Percentiles rank a stretch among this genome's conserved stretches.
Evolutionary conservation across 192 early-diverging fungal species (phyloP).

Genomic region (Mortierella antarctica): DNA sequence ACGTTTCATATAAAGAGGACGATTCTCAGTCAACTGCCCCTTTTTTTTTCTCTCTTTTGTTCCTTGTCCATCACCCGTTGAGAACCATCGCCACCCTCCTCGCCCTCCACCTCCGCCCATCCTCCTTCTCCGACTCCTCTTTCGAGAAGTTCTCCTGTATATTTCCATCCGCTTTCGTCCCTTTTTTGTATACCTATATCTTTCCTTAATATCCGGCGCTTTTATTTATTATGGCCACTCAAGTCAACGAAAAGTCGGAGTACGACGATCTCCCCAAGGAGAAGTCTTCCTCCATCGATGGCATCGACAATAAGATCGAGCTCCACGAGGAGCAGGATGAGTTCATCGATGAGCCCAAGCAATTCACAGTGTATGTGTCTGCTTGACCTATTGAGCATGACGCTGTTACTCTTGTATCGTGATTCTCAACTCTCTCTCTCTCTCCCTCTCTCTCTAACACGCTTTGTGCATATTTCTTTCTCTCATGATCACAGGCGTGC

Average conservation of each 20-base stretch:
- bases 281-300: neutral
- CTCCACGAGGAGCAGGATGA: conserved; percentile 7
- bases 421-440: neutral
- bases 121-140: neutral
- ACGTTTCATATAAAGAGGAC: conserved; percentile 14
- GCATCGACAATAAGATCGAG: neutral
- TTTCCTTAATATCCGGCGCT: neutral
- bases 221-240: neutral
- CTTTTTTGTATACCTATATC: neutral
- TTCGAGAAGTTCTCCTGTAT: neutral
- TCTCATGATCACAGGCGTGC: conserved; percentile 55
- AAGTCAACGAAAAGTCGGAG: neutral
- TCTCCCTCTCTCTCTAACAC: conserved; percentile 2
- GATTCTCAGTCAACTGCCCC: neutral
- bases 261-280: neutral
- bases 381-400: neutral
- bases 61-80: conserved; percentile 11
- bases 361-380: conserved; percentile 1
- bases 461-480: neutral
- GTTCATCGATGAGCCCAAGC: conserved; percentile 1
- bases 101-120: neutral
- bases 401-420: too few relatives aligned
- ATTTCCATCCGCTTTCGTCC: neutral
- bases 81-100: conserved; percentile 3
- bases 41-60: neutral